Evolutionary conservation across 2,329 filamentous ascomycete genomes (phyloP), one percentile per base, ranked within the genome.

Genomic region (Ophiostoma pallidulum): DNA sequence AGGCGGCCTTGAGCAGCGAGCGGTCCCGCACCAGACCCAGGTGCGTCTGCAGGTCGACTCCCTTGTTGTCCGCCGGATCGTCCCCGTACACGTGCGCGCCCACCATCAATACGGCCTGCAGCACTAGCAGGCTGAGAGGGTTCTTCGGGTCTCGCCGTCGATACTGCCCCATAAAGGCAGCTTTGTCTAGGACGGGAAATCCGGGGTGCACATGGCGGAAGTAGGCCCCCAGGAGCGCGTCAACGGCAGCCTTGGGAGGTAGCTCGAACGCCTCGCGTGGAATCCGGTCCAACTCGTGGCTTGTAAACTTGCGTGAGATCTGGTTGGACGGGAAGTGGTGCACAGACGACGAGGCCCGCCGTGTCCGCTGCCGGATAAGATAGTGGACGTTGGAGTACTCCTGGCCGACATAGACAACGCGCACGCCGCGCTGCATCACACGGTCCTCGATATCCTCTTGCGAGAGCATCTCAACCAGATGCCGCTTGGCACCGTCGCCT

Each of bases 161-260:
- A 31, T 53, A 97, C 66, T 95, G 88, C 38, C 87, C 80, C 59
- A 92, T 92, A 57, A 97, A 85, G 35, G 83, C 73, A 2, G 77
- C 70, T 59, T 87, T 86, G 66, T 92, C 89, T 45, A 97, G 69
- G 3, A 96, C 88, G 0, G 91, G 91, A 3, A 92, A 82, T 57
- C 95, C 96, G 0, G 89, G 89, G 59, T 97, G 91, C 31, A 96
- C 84, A 57, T 95, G 82, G 28, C 75, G 71, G 64, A 97, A 97
- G 62, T 88, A 97, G 12, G 72, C 69, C 8, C 66, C 59, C 4
- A 78, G 64, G 10, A 77, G 62, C 47, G 69, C 64, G 56, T 75
- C 71, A 2, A 69, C 72, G 14, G 75, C 57, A 8, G 62, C 56
- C 47, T 67, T 67, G n/a, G 70, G 64, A 0, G 72, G 72, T 6